Conservation (phyloP, 2,329 filamentous ascomycete species). For the Pseudogymnoascus verrucosus region DNA sequence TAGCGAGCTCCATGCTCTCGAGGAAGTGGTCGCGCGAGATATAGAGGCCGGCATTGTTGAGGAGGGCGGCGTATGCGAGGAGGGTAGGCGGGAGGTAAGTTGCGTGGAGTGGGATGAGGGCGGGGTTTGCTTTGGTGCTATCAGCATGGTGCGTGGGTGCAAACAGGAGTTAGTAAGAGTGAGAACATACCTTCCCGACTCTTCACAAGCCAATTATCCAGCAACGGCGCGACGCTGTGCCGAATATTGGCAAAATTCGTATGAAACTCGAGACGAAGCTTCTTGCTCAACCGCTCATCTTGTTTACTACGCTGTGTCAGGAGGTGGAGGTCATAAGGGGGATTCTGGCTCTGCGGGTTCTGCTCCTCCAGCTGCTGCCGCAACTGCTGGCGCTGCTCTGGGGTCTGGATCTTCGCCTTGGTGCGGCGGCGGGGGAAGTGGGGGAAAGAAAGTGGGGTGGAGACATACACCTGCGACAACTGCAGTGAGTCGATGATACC, state of each 20-base stretch:
- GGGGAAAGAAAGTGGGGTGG: background rate
- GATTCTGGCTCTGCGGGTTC: conserved; percentile 46
- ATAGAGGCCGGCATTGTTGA: conserved; percentile 70
- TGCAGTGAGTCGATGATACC: conserved; percentile 10
- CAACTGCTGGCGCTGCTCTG: conserved; percentile 37
- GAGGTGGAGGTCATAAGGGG: conserved; percentile 52
- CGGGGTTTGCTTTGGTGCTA: background rate
- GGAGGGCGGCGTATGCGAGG: conserved; percentile 71
- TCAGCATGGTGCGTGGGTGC: background rate
- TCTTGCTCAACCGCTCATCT: conserved; percentile 14
- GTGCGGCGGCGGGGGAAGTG: conserved; percentile 8
- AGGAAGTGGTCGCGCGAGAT: conserved; percentile 70
- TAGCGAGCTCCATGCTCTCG: conserved; percentile 80
- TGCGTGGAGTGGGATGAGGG: background rate
- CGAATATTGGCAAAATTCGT: background rate
- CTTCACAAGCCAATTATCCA: background rate
- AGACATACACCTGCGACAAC: background rate
- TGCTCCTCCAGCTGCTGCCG: conserved; percentile 40
- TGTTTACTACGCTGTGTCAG: conserved; percentile 48
- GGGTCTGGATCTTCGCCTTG: background rate
- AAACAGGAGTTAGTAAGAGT: background rate
- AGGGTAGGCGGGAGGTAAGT: conserved; percentile 76
- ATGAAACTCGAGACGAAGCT: background rate
- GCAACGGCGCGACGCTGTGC: background rate
- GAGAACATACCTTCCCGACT: conserved; percentile 12